phyloP scores from a whole-genome alignment of 2,329 filamentous ascomycete species.

The Fusarium nematophilum region DNA sequence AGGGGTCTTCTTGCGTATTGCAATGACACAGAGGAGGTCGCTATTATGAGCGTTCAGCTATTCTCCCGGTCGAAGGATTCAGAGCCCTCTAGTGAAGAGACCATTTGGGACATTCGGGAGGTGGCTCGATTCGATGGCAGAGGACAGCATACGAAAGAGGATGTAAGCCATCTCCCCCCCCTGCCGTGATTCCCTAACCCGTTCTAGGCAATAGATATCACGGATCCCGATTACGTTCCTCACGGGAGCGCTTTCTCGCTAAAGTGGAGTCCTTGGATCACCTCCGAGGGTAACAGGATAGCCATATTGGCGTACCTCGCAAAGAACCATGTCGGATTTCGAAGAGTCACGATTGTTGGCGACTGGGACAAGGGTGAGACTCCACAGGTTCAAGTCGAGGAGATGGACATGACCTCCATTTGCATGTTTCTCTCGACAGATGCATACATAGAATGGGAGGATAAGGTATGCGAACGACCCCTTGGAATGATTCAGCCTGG shows the following conservation, averaged over 20 bases:
- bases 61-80: slow-evolving; percentile 39
- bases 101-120: slow-evolving; percentile 63
- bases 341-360: slow-evolving; percentile 56
- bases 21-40: slow-evolving; percentile 62
- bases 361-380: slow-evolving; percentile 50
- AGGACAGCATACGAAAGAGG: slow-evolving; percentile 57
- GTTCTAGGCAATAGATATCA: slow-evolving; percentile 43
- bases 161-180: slow-evolving; percentile 25
- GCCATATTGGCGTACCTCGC: slow-evolving; percentile 63
- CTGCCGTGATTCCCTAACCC: slow-evolving; percentile 17
- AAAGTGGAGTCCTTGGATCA: slow-evolving; percentile 66
- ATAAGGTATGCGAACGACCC: slow-evolving; percentile 52
- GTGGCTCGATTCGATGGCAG: slow-evolving; percentile 59
- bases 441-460: slow-evolving; percentile 67
- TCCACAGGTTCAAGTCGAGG: slow-evolving; percentile 54
- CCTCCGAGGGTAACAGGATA: slow-evolving; percentile 47
- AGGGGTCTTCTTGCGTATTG: slow-evolving; percentile 62
- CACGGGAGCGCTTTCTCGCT: slow-evolving; percentile 62
- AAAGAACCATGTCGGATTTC: slow-evolving; percentile 66
- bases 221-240: slow-evolving; percentile 62
- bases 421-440: slow-evolving; percentile 64
- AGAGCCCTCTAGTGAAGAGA: slow-evolving; percentile 42
- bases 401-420: slow-evolving; percentile 57
- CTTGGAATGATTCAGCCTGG: rapidly evolving
- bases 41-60: slow-evolving; percentile 62